Base-by-base conservation (phyloP, 2,329 filamentous ascomycete genomes). In the Myriosclerotinia duriaeana region DNA sequence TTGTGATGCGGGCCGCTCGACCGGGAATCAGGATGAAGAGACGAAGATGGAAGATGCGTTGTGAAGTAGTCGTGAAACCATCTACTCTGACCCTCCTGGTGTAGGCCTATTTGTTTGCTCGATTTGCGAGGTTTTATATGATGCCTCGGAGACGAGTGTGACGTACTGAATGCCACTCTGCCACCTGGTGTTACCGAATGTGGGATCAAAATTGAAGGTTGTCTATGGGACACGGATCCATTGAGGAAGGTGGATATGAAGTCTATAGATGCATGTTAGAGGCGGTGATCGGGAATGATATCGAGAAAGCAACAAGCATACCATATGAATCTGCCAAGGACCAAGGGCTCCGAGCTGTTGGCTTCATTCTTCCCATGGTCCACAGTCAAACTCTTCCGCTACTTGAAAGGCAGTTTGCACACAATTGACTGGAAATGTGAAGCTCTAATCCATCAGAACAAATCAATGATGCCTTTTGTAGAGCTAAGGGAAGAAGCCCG, bases 61-160 rank as follows among this genome's bases (percentile, higher is more conserved):
- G 98, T 92, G 78, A 99, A 99, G 81, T 99, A 98, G 73, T 96
- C 93, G 80, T 97, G 93, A 78, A 98, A 98, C 52, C 71, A 50
- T 22, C 74, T 73, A 30, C 48, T 67, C 60, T 65, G 68, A 53
- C 50, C 40, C 17, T 58, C 46, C 44, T 64, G 69, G 9, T 50
- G 22, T 60, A 56, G 63, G 22, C 63, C n/a, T 36, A 46, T 30
- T 68, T 59, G 56, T 59, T 63, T 30, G 34, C 48, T 64, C 52
- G 42, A 62, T 53, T 11, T 46, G 58, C 44, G 50, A 46, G 12
- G 26, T 67, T 48, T 64, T 34, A 54, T 62, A 55, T 54, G 26
- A 64, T 64, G 53, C 53, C 55, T 61, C 8, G 46, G 30, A 26
- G 54, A 40, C 20, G 44, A 48, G 40, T 64, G 40, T 52, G 64